These are phyloP conservation scores for Aaosphaeria arxii DNA, from an alignment of 2,329 filamentous ascomycete genomes.

Conservation along the genomic window DNA sequence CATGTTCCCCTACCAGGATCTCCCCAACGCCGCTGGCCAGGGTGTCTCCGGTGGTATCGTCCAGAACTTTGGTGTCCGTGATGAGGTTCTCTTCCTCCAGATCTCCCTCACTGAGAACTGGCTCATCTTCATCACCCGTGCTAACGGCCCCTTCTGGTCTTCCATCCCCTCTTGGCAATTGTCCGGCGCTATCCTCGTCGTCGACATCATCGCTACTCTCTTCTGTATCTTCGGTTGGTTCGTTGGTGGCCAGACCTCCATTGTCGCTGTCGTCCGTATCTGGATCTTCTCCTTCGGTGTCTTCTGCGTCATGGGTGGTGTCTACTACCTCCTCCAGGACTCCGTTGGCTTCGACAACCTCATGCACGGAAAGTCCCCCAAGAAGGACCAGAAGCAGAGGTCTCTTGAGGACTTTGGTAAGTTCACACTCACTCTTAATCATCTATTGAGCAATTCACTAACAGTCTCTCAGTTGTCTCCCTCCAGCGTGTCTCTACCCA, in stretches of 20 bases:
- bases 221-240: slow-evolving; percentile 88
- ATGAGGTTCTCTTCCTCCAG: slow-evolving; percentile 83
- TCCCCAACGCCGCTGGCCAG: slow-evolving; percentile 37
- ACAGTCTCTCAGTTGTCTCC: slow-evolving; percentile 67
- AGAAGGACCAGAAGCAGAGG: slow-evolving; percentile 78
- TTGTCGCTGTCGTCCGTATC: slow-evolving; percentile 81
- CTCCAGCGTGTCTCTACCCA: slow-evolving; percentile 87
- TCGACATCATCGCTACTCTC: slow-evolving; percentile 80
- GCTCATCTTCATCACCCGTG: slow-evolving; percentile 94
- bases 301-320: slow-evolving; percentile 76
- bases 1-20: slow-evolving; percentile 57
- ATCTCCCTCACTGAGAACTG: slow-evolving; percentile 92
- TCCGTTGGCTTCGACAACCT: slow-evolving; percentile 83
- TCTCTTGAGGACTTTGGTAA: slow-evolving; percentile 87
- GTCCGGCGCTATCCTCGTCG: slow-evolving; percentile 70
- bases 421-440: slow-evolving; percentile 31
- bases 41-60: slow-evolving; percentile 76
- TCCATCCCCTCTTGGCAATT: slow-evolving; percentile 86
- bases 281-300: slow-evolving; percentile 91
- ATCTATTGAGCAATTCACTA: slow-evolving; percentile 39
- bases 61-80: slow-evolving; percentile 80
- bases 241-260: slow-evolving; percentile 65
- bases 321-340: slow-evolving; percentile 78
- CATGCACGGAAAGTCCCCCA: slow-evolving; percentile 85
- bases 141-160: slow-evolving; percentile 89